Conservation (phyloP, 2,329 filamentous ascomycete genomes). For the Diaporthe helianthi region DNA sequence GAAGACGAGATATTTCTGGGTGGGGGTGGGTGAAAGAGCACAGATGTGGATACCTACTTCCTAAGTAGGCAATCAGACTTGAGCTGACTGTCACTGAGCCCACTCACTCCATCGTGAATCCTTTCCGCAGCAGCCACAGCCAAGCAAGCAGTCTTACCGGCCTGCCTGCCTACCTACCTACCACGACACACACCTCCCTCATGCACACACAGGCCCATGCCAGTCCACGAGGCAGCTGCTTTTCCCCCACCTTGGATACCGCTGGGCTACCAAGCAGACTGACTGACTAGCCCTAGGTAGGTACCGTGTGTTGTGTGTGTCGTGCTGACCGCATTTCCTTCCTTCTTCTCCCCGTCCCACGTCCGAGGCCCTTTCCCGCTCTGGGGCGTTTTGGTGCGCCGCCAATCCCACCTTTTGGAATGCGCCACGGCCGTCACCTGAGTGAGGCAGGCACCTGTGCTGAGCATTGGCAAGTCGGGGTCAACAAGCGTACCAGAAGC, state of each 20-base stretch:
- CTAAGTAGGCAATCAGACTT: background rate
- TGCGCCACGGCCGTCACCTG: slow-evolving; percentile 22
- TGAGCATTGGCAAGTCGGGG: background rate
- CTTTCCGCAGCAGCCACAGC: background rate
- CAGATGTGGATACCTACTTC: background rate
- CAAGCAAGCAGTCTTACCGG: background rate
- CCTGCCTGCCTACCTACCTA: background rate
- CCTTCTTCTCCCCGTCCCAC: background rate
- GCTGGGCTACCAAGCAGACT: slow-evolving; percentile 1
- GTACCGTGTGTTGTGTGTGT: background rate
- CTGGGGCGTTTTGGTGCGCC: background rate
- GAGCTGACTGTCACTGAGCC: background rate
- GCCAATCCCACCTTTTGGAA: slow-evolving; percentile 19
- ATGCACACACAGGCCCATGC: background rate
- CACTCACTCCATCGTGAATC: background rate
- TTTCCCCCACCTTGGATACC: background rate
- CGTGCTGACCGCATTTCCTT: slow-evolving; percentile 22
- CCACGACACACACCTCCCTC: background rate
- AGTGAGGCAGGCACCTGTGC: background rate
- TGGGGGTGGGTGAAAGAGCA: background rate
- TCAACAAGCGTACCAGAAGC: background rate
- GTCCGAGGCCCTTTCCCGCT: background rate
- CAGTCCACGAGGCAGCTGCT: background rate
- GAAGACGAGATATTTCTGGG: slow-evolving; percentile 9
- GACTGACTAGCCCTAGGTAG: too few relatives aligned